Percentiles rank a stretch among this genome's conserved stretches.
Evolutionary conservation across 495 filamentous ascomycete species (phyloP).

Genomic region (Immersiella caudata): DNA sequence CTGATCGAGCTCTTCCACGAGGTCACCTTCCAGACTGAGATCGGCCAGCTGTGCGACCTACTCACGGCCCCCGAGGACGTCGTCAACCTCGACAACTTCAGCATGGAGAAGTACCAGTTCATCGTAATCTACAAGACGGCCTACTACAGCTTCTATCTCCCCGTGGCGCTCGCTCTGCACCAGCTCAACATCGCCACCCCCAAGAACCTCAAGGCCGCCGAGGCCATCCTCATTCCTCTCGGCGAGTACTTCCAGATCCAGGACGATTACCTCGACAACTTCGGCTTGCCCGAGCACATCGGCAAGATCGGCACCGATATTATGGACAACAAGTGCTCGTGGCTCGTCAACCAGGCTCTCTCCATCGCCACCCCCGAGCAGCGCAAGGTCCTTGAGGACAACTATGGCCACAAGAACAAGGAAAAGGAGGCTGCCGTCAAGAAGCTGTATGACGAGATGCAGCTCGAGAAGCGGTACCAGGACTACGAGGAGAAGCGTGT

Average conservation of each 20-base stretch:
- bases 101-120: slow-evolving; percentile 92
- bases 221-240: slow-evolving; percentile 94
- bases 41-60: slow-evolving; percentile 91
- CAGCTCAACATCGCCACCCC: slow-evolving; percentile 79
- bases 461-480: slow-evolving; percentile 78
- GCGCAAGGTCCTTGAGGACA: slow-evolving; percentile 75
- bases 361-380: slow-evolving; percentile 76
- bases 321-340: slow-evolving; percentile 98
- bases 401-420: slow-evolving; percentile 89
- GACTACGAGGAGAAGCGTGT: slow-evolving; percentile 88
- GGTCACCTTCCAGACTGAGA: slow-evolving; percentile 86
- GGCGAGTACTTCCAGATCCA: slow-evolving; percentile 99
- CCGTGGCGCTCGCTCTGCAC: slow-evolving; percentile 86
- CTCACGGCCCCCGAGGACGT: slow-evolving; percentile 94
- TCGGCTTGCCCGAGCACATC: slow-evolving; percentile 84
- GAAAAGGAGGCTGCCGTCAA: slow-evolving; percentile 81
- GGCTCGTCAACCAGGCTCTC: slow-evolving; percentile 94
- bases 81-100: slow-evolving; percentile 90
- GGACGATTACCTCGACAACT: slow-evolving; percentile 98
- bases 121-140: slow-evolving; percentile 99
- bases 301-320: slow-evolving; percentile 99
- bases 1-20: slow-evolving; percentile 96
- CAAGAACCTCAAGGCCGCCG: slow-evolving; percentile 80
- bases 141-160: slow-evolving; percentile 98
- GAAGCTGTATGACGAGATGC: slow-evolving; percentile 80